These are phyloP conservation scores for Hypseocharis bilobata DNA, from an alignment of 441 rosid genomes.

Conservation along the genomic window DNA sequence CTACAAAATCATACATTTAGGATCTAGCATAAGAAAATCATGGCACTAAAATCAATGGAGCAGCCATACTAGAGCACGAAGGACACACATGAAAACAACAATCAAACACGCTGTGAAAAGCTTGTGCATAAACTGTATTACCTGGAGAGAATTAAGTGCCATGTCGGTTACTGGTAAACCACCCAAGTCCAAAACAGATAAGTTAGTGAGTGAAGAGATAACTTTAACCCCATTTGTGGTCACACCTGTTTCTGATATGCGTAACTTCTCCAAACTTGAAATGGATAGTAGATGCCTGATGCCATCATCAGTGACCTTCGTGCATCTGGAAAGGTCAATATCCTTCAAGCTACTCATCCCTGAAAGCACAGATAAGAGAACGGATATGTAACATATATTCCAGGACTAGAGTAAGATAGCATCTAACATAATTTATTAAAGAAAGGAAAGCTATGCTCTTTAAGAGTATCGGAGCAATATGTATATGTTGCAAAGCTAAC, in stretches of 20 bases:
- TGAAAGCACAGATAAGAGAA: slow-evolving; percentile 21
- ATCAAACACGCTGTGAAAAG: not conserved
- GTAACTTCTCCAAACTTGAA: slow-evolving; percentile 48
- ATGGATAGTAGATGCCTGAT: slow-evolving; percentile 57
- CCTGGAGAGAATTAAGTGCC: slow-evolving; percentile 63
- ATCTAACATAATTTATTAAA: not conserved
- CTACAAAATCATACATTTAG: not conserved
- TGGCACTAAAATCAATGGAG: not conserved
- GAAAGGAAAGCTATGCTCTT: not conserved
- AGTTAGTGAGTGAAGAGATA: slow-evolving; percentile 51
- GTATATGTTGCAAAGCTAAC: not conserved
- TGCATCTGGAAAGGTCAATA: slow-evolving; percentile 72
- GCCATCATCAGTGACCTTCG: slow-evolving; percentile 60
- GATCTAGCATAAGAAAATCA: not conserved
- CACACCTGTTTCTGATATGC: slow-evolving; percentile 55
- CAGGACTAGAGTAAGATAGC: not conserved
- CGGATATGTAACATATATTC: not conserved
- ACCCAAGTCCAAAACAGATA: slow-evolving; percentile 65
- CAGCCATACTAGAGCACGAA: not conserved
- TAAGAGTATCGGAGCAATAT: not conserved
- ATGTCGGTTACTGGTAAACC: slow-evolving; percentile 71
- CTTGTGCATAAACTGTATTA: slow-evolving; percentile 12
- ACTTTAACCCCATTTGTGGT: slow-evolving; percentile 54
- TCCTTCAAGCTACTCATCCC: slow-evolving; percentile 66
- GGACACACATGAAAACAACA: not conserved